Percentiles rank a stretch among this genome's conserved stretches.
phyloP scores from a whole-genome alignment of 306 rosid genomes.

The Rubus idaeus region DNA sequence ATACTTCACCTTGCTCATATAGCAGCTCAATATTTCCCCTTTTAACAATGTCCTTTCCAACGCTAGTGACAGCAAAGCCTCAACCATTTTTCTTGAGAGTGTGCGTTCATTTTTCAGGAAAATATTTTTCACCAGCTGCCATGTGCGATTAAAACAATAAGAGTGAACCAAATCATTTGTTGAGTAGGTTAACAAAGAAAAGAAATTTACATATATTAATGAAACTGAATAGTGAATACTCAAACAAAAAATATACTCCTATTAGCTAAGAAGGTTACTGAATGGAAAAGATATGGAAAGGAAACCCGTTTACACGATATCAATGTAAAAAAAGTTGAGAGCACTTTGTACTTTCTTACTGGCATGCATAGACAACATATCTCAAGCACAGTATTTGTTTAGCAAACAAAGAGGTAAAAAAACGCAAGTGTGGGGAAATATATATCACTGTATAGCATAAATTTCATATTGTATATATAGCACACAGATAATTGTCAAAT shows the following conservation, averaged over 20 bases:
- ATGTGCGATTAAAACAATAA: conserved; percentile 8
- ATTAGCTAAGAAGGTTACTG: not conserved
- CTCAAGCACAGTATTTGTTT: not conserved
- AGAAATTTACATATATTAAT: not conserved
- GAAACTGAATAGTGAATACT: not conserved
- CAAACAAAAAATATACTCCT: not conserved
- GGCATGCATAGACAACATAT: not conserved
- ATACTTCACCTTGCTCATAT: conserved; percentile 33
- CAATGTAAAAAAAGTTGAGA: no score
- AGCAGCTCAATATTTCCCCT: conserved; percentile 35
- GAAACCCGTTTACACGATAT: not conserved
- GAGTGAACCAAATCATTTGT: conserved; percentile 1
- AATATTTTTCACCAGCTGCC: conserved; percentile 38
- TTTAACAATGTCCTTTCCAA: conserved; percentile 33
- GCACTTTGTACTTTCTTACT: not conserved
- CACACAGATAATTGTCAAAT: not conserved
- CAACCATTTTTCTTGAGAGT: conserved; percentile 28
- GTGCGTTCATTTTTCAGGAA: conserved; percentile 32
- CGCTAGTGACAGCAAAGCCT: conserved; percentile 34
- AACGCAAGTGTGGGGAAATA: not conserved
- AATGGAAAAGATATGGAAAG: not conserved
- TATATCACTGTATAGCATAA: not conserved
- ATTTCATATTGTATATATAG: not conserved
- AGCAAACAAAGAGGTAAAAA: not conserved
- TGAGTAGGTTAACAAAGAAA: not conserved